Base-by-base conservation (phyloP, 345 rosid species). In the Linum usitatissimum region DNA sequence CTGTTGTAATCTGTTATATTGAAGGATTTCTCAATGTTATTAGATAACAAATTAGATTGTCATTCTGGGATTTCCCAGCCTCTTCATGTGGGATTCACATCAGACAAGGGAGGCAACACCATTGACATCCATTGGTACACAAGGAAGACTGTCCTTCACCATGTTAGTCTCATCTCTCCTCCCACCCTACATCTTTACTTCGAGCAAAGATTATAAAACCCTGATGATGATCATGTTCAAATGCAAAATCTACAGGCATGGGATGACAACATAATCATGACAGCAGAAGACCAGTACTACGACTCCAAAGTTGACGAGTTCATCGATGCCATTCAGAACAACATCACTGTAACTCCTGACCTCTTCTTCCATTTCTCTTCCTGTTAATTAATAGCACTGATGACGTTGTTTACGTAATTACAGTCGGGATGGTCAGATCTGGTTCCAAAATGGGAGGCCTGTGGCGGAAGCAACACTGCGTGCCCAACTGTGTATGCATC, bases 401-500 rank as follows among this genome's bases (percentile, higher is more conserved):
- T 31, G 38, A 34, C 3, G 38, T 34, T 34, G 38, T 3, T 5
- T 34, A 23, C 3, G 38, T 34, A 34, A 34, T 34, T 34, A 64
- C 81, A 89, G 96, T 70, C 69, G 6, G 87, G 77, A 30, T 88
- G 92, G 95, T 69, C 79, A 30, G 79, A 81, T 78, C 72, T 81
- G 74, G 83, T 86, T 0, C 63, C 64, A 53, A 67, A 34, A 70
- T 91, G 98, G 98, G 95, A 86, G 64, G 74, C 60, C 48, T 91
- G 98, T 77, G 60, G 81, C 42, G 36, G 69, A 7, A 83, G 68
- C 65, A 75, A 69, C 61, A 74, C 88, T 60, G 63, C 80, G 18
- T 85, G 98, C 70, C 96, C 96, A 6, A 83, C 88, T 71, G 74
- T 69, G 95, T 88, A 91, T 61, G 96, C 98, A 74, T 70, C 90